These are phyloP conservation scores for Chlamydomonas schloesseri DNA, from an alignment of 139 green algal genomes.

Conservation along the genomic window DNA sequence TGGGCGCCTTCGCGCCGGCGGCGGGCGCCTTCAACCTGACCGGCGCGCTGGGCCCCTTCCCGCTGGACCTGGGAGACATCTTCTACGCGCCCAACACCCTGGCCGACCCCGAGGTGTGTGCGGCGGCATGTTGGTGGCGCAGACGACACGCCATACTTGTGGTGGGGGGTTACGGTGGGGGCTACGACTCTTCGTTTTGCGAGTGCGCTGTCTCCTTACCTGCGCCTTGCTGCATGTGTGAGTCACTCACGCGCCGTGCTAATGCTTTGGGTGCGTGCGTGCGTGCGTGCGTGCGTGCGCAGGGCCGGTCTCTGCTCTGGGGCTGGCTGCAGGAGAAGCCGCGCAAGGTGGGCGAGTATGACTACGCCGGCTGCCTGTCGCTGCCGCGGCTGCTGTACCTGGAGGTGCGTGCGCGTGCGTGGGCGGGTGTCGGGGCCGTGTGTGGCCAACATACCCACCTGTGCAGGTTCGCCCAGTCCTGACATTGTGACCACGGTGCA, in stretches of 20 bases:
- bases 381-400: constrained; percentile 75
- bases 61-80: constrained; percentile 68
- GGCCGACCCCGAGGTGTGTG: constrained; percentile 31
- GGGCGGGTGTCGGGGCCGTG: too few relatives aligned
- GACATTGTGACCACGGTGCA: too few relatives aligned
- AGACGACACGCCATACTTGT: too few relatives aligned
- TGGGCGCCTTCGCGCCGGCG: constrained; percentile 23
- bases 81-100: constrained; percentile 69
- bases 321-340: constrained; percentile 85
- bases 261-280: too few relatives aligned
- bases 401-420: neutral
- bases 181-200: too few relatives aligned
- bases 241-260: too few relatives aligned
- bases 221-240: too few relatives aligned
- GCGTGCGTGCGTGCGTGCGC: neutral
- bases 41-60: constrained; percentile 39
- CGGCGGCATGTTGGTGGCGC: too few relatives aligned
- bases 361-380: constrained; percentile 84
- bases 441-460: too few relatives aligned
- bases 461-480: too few relatives aligned
- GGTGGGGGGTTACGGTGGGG: too few relatives aligned
- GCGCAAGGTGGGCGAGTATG: constrained; percentile 60
- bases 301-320: constrained; percentile 79
- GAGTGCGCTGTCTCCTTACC: too few relatives aligned
- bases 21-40: constrained; percentile 41